Base-by-base conservation (phyloP, 768 basidiomycete genomes). In the Amylocystis lapponica region DNA sequence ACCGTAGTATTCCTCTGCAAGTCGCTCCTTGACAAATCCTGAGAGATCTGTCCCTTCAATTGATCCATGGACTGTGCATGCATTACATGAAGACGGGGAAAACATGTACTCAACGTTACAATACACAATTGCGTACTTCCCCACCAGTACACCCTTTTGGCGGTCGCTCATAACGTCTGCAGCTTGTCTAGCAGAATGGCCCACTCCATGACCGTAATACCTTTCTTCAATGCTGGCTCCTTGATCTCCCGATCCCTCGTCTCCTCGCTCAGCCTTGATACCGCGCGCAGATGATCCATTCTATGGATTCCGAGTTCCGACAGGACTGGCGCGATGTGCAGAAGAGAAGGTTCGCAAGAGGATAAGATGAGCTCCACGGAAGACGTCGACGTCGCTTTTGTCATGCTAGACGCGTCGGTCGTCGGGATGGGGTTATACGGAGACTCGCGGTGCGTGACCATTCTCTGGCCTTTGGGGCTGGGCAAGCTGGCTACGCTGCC, bases 151-250 rank as follows among this genome's bases (percentile, higher is more conserved):
- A 16, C 25, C 12, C 4, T 7, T 5, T 16, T 20, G 2, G 35
- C 8, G 7, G 14, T n/a, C 21, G 14, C 27, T 36, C n/a, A 69
- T 43, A 66, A 50, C 27, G 55, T 65, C 48, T 74, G 75, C 49
- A 85, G 57, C 54, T 66, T 76, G 60, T 87, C 85, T 45, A 87
- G 60, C 52, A 87, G 66, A 53, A 86, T 82, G 17, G 85, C 85
- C 85, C 85, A 87, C 53, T 87, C 85, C 63, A 87, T 67, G 7
- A 84, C 70, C 1, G 83, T 85, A 39, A 87, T 67, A 1, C 85
- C 85, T 52, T 74, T 66, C 55, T 65, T 75, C 61, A 87, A 55
- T 41, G 83, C 85, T 50, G 79, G 80, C 52, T 83, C 81, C 60
- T 72, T 81, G 36, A 87, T 69, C 58, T 86, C 82, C 45, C 76